phyloP scores from a whole-genome alignment of 306 rosid genomes.

The Medicago ruthenica region DNA sequence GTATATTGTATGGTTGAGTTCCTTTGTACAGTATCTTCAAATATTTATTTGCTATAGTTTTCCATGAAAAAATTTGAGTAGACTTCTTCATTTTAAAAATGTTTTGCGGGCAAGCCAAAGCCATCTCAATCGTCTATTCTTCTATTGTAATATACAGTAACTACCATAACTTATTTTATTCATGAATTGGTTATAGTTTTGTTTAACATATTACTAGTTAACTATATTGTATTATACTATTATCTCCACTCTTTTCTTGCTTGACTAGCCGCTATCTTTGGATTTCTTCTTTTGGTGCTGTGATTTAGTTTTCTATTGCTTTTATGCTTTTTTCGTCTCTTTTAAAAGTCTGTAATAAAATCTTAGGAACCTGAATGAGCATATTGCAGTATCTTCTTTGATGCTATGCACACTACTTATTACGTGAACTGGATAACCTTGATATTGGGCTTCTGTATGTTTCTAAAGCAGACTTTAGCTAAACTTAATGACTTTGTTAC shows the following conservation, averaged over 20 bases:
- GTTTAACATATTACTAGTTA: constrained; percentile 28
- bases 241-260: constrained; percentile 21
- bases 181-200: constrained; percentile 1
- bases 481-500: neutral
- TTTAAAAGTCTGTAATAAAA: constrained; percentile 1
- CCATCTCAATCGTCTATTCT: constrained; percentile 2
- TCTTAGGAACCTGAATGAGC: constrained; percentile 25
- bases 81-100: constrained; percentile 21
- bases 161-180: constrained; percentile 20
- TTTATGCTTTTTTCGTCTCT: constrained; percentile 8
- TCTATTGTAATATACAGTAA: constrained; percentile 13
- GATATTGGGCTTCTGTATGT: constrained; percentile 16
- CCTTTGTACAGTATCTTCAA: neutral
- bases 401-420: constrained; percentile 5
- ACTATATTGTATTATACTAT: neutral
- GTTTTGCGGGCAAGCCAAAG: constrained; percentile 1
- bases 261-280: constrained; percentile 6
- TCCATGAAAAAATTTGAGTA: constrained; percentile 11
- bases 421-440: constrained; percentile 22
- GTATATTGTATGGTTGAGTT: constrained; percentile 14
- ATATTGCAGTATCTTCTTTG: constrained; percentile 26
- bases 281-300: constrained; percentile 29
- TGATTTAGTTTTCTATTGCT: neutral
- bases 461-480: constrained; percentile 17
- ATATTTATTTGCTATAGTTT: neutral